A percentile compares a stretch with the other conserved stretches of the same genome.
Conservation (phyloP, 768 basidiomycete species). For the Lentinus tigrinus region DNA sequence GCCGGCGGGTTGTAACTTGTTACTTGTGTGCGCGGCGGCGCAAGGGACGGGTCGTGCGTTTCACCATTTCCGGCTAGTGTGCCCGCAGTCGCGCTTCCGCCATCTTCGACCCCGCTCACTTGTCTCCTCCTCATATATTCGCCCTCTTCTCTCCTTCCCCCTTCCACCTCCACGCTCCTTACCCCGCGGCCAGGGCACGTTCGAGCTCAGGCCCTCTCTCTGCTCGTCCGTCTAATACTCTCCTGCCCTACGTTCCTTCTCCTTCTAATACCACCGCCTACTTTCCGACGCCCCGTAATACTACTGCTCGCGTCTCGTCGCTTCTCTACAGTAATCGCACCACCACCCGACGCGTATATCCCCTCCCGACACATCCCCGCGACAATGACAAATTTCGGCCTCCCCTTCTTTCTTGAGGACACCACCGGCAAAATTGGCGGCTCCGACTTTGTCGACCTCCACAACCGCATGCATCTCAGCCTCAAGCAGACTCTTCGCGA, state of each 20-base stretch:
- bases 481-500: conserved; percentile 49
- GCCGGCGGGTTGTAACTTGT: background rate
- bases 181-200: background rate
- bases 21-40: background rate
- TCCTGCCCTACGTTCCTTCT: background rate
- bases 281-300: background rate
- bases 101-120: background rate
- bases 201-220: too few species aligned
- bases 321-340: background rate
- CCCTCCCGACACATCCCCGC: background rate
- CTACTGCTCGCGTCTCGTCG: background rate
- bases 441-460: conserved; percentile 61
- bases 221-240: background rate
- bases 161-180: conserved; percentile 3
- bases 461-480: conserved; percentile 54
- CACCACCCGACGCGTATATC: background rate
- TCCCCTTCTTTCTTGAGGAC: conserved; percentile 67
- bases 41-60: conserved; percentile 3
- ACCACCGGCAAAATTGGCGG: conserved; percentile 51
- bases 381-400: conserved; percentile 41
- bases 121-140: background rate
- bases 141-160: background rate
- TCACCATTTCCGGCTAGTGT: background rate
- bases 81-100: background rate
- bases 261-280: background rate